Evolutionary conservation across 1,284 basidiomycete genomes (phyloP).

Genomic region (Lignosus rhinocerotis): DNA sequence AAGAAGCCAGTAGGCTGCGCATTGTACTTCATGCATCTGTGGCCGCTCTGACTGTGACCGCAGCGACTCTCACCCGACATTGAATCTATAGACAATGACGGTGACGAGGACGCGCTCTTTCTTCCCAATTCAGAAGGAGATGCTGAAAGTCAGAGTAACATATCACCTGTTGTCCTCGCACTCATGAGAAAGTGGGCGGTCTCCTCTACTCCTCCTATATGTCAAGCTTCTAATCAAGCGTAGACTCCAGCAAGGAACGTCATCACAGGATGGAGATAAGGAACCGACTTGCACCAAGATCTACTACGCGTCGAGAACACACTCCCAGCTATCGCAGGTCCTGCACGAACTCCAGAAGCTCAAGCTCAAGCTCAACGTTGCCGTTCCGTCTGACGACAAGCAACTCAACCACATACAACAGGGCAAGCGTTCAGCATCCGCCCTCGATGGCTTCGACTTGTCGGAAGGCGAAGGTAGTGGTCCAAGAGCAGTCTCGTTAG

Average conservation of each 20-base stretch:
- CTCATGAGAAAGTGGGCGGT: conserved; percentile 78
- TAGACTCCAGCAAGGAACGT: conserved; percentile 1
- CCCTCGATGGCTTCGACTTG: conserved; percentile 5
- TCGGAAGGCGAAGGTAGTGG: conserved; percentile 29
- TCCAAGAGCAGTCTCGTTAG: conserved; percentile 77
- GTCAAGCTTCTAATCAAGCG: neutral
- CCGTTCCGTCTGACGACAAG: conserved; percentile 10
- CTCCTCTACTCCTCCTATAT: conserved; percentile 5
- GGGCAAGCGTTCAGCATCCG: conserved; percentile 8
- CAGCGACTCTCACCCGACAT: conserved; percentile 2
- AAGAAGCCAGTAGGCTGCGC: conserved; percentile 57
- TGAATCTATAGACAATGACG: conserved; percentile 11
- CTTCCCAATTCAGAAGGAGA: conserved; percentile 54
- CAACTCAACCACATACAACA: neutral
- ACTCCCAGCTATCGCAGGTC: conserved; percentile 92
- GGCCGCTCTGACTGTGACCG: neutral
- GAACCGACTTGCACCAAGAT: conserved; percentile 78
- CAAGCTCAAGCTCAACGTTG: conserved; percentile 39
- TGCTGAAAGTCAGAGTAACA: conserved; percentile 44
- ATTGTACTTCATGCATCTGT: neutral
- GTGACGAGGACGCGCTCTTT: conserved; percentile 53
- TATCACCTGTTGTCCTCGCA: conserved; percentile 78
- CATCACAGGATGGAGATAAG: conserved; percentile 35
- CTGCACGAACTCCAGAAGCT: conserved; percentile 84
- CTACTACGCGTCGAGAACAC: conserved; percentile 93